Evolutionary conservation across 2,329 filamentous ascomycete genomes (phyloP), one percentile per base, ranked within the genome.

Genomic region (Diaporthe caulivora): DNA sequence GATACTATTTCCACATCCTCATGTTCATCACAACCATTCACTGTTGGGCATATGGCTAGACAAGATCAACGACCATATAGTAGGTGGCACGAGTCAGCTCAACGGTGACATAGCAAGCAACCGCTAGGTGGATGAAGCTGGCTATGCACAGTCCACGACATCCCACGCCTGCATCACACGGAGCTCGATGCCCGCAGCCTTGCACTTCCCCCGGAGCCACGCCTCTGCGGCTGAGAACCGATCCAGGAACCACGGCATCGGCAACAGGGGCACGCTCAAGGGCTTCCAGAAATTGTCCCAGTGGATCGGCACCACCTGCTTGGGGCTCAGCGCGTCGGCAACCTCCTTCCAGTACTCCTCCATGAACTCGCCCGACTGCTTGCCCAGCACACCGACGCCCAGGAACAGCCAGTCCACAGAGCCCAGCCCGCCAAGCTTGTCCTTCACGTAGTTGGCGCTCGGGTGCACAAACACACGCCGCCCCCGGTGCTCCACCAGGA

Each of bases 271-370:
- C 60, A 29, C n/a, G n/a, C 44, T 65, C 60, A 65, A 47, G 21
- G 60, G 60, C 44, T 65, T 65, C 60, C 44, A 51, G 44, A 65
- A 65, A 11, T 65, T 65, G 44, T 65, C 60, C 60, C 44, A 65
- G 44, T 65, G 60, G 31, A 65, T 65, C 21, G 60, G 44, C 44
- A 65, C 60, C 60, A 65, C 60, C 42, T 51, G 42, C 44, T 51
- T 65, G 3, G 60, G 60, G 44, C 60, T 31, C 44, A 65, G 18
- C 29, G 24, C 29, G 44, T 37, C 29, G 29, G 51, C 60, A 15
- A 65, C 44, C 44, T 65, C 60, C 1, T 18, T 37, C 60, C 60
- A 65, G 29, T 65, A 65, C 21, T 65, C 60, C 17, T 65, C 60
- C 17, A 21, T 65, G 60, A 65, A 51, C 29, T 51, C 60, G 8